phyloP scores from a whole-genome alignment of 805 yeast genomes.

The Sporopachydermia quercuum region DNA sequence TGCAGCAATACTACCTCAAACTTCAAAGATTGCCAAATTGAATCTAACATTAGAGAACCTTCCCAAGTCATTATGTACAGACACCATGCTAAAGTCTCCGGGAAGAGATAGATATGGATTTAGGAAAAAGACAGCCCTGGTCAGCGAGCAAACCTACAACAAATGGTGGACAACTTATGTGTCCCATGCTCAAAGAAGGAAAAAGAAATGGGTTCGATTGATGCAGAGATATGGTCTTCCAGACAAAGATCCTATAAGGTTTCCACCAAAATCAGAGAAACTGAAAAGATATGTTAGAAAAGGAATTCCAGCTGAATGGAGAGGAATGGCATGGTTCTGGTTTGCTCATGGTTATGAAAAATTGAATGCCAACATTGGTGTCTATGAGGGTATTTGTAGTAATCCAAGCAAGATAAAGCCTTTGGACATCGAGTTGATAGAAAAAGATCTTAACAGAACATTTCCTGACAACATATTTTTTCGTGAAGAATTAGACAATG shows the following conservation, averaged over 20 bases:
- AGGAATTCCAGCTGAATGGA: constrained; percentile 95
- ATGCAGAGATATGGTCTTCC: constrained; percentile 54
- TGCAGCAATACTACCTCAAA: not conserved
- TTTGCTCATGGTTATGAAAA: constrained; percentile 77
- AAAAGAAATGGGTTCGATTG: constrained; percentile 60
- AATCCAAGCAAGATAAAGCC: constrained; percentile 40
- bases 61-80: not conserved
- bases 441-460: constrained; percentile 83
- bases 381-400: constrained; percentile 53
- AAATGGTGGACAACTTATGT: constrained; percentile 64
- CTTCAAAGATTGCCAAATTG: constrained; percentile 3
- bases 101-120: constrained; percentile 77
- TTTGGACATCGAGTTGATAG: constrained; percentile 82
- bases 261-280: constrained; percentile 68
- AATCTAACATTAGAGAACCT: constrained; percentile 4
- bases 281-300: constrained; percentile 70
- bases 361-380: constrained; percentile 52
- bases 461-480: constrained; percentile 89
- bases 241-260: constrained; percentile 38
- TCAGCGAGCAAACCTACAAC: constrained; percentile 45
- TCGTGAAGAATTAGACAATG: constrained; percentile 18
- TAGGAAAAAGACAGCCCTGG: constrained; percentile 43
- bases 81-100: constrained; percentile 10
- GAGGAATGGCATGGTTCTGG: constrained; percentile 95
- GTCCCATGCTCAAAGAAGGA: constrained; percentile 45